Percentiles rank a stretch among this genome's conserved stretches.
Evolutionary conservation across 2,329 filamentous ascomycete species (phyloP).

Genomic region (Exophiala mesophila): DNA sequence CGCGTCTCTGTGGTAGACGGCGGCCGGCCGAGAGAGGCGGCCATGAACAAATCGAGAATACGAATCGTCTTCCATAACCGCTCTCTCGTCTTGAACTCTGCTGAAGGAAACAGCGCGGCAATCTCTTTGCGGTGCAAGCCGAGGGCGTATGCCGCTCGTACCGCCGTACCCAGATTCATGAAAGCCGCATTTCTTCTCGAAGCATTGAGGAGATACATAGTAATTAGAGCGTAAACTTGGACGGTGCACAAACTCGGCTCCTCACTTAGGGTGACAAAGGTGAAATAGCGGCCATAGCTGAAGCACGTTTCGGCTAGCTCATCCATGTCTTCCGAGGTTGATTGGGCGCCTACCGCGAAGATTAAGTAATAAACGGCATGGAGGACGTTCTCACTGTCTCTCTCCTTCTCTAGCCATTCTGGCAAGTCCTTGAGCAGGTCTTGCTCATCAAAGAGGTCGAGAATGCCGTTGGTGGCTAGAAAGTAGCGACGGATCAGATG

Average conservation of each 20-base stretch:
- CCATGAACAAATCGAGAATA: conserved; percentile 21
- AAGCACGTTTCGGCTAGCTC: conserved; percentile 33
- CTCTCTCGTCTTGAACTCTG: conserved; percentile 39
- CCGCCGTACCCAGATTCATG: conserved; percentile 37
- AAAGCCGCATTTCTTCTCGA: conserved; percentile 37
- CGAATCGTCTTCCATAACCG: conserved; percentile 20
- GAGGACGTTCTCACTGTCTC: conserved; percentile 37
- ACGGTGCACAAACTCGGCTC: conserved; percentile 41
- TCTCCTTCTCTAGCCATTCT: conserved; percentile 31
- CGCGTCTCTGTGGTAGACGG: conserved; percentile 19
- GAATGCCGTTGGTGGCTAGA: conserved; percentile 26
- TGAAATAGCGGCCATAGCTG: conserved; percentile 34
- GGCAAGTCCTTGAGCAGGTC: conserved; percentile 28
- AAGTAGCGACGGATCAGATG: conserved; percentile 32
- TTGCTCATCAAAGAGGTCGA: conserved; percentile 32
- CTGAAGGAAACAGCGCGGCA: conserved; percentile 43
- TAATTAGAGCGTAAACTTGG: conserved; percentile 33
- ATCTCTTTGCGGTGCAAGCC: conserved; percentile 48
- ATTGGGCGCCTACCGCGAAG: conserved; percentile 43
- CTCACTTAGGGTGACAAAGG: conserved; percentile 33
- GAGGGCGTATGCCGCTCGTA: conserved; percentile 46
- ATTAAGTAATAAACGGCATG: conserved; percentile 47
- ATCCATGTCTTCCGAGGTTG: conserved; percentile 32
- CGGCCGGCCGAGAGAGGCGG: conserved; percentile 17
- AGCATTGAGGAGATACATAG: conserved; percentile 35